Conservation (phyloP, 2,329 filamentous ascomycete species). For the Fusarium annulatum region DNA sequence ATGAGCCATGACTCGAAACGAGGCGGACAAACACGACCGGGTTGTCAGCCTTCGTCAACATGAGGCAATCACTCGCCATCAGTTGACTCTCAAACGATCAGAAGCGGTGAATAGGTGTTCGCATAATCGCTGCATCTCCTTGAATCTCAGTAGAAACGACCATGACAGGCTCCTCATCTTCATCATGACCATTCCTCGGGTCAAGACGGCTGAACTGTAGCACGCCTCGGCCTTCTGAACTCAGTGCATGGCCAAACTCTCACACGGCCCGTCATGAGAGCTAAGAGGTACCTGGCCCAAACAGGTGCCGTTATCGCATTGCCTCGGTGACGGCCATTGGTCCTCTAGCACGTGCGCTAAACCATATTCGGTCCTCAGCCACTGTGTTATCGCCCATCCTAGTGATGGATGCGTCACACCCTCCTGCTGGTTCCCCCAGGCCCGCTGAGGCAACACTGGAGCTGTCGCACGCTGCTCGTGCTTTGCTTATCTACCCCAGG, state of each 20-base stretch:
- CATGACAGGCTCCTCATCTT: neutral
- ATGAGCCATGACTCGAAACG: constrained; percentile 31
- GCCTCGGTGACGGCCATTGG: constrained; percentile 48
- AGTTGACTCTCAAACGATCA: constrained; percentile 6
- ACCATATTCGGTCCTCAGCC: constrained; percentile 39
- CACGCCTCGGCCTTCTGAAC: constrained; percentile 25
- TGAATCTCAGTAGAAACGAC: neutral
- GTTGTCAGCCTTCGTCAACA: constrained; percentile 25
- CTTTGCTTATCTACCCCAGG: constrained; percentile 49
- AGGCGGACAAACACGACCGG: constrained; percentile 34
- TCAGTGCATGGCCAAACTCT: constrained; percentile 16
- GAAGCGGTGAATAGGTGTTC: constrained; percentile 11
- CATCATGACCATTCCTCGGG: constrained; percentile 20
- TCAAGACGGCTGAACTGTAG: constrained; percentile 26
- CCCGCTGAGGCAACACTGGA: constrained; percentile 50
- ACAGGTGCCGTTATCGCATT: constrained; percentile 49
- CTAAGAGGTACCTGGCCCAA: constrained; percentile 39
- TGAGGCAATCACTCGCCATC: constrained; percentile 29
- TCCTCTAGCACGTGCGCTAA: constrained; percentile 25
- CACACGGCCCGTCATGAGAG: constrained; percentile 42
- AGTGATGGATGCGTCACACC: constrained; percentile 51
- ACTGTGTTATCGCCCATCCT: constrained; percentile 49
- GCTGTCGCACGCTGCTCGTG: constrained; percentile 44
- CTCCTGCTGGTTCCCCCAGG: constrained; percentile 37
- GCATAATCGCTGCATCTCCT: neutral